Evolutionary conservation across 192 early-diverging fungal species (phyloP), one percentile per base, ranked within the genome.

Genomic region (Chytriomyces sp.): DNA sequence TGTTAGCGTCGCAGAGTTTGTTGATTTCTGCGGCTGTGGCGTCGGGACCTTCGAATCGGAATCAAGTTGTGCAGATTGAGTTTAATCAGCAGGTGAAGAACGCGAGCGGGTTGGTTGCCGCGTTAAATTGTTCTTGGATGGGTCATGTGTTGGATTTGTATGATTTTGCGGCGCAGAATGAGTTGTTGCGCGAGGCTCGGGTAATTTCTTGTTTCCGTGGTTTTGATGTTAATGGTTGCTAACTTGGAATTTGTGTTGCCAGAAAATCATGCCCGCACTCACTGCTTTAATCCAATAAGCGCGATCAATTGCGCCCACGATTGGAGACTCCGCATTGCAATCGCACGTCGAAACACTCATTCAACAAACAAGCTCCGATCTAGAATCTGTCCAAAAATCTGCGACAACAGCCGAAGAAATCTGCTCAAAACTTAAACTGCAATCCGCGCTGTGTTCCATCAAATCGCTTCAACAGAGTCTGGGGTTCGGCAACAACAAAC

Each of bases 41-140:
- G 45, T 65, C 81, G 10, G 84, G 81, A 2, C 50, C 80, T 26
- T 85, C 85, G 10, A 90, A 88, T 72, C 75, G 86, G 10, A 86
- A 90, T 69, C 89, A 86, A 75, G 71, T 78, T 4, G 83, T 82
- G 46, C 88, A 90, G 68, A 45, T 88, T 23, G 71, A 85, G 44
- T 75, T 90, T 0, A 90, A 87, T 57, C 81, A 80, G 60, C 77
- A 85, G 9, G 76, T 80, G 7, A 81, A 81, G 72, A 44, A 69
- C 5, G 67, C 87, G n/a, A 57, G 70, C 10, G 88, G 90, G 23
- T 62, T 75, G 11, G 81, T 76, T 5, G 84, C 84, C 16, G 50
- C 75, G 13, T 48, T 86, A 5, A 66, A 79, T 18, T 44, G 50
- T 0, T 80, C 86, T 2, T 67, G 85, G 44, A 85, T 82, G 46